phyloP scores from a whole-genome alignment of 371 early-diverging fungal genomes.

The Saksenaea oblongispora region DNA sequence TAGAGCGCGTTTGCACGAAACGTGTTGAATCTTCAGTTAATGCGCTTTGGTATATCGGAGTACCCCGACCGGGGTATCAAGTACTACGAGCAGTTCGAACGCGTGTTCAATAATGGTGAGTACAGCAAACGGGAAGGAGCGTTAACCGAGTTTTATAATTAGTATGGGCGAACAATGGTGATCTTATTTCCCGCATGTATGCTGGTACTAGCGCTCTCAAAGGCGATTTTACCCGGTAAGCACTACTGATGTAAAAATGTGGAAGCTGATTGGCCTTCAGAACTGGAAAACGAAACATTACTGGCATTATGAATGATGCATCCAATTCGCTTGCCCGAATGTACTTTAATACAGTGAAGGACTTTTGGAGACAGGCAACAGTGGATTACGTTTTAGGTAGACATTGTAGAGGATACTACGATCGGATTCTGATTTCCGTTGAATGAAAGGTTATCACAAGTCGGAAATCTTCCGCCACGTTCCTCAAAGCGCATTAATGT shows the following conservation, averaged over 20 bases:
- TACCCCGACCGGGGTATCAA: slow-evolving; percentile 64
- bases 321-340: slow-evolving; percentile 70
- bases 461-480: slow-evolving; percentile 49
- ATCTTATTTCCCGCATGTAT: slow-evolving; percentile 64
- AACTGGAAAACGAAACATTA: slow-evolving; percentile 68
- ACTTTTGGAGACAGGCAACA: slow-evolving; percentile 62
- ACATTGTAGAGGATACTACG: not conserved
- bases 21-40: slow-evolving; percentile 68
- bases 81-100: slow-evolving; percentile 62
- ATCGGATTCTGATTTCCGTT: not conserved
- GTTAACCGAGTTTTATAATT: too few relatives aligned
- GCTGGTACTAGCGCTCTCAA: slow-evolving; percentile 76
- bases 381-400: slow-evolving; percentile 48
- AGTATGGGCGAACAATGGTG: slow-evolving; percentile 74
- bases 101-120: slow-evolving; percentile 59
- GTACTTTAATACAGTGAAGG: slow-evolving; percentile 72
- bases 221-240: slow-evolving; percentile 65
- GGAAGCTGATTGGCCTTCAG: slow-evolving; percentile 8
- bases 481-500: slow-evolving; percentile 41
- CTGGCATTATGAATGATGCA: slow-evolving; percentile 76
- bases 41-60: slow-evolving; percentile 64
- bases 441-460: slow-evolving; percentile 41
- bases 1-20: slow-evolving; percentile 84
- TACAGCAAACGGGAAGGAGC: not conserved
- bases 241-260: not conserved